Conservation (phyloP, 192 early-diverging fungal species). For the Rhizophagus sp. region DNA sequence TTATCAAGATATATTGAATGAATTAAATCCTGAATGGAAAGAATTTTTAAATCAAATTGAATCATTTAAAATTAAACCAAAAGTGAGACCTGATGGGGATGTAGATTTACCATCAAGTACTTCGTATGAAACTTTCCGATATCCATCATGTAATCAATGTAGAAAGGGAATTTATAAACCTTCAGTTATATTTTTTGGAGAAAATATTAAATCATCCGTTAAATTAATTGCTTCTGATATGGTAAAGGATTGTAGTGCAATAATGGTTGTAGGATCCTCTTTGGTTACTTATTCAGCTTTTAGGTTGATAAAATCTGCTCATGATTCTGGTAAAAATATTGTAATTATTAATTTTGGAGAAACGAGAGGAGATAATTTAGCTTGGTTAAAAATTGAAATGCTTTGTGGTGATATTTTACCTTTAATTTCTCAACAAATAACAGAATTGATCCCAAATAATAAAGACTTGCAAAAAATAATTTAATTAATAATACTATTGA, state of each 20-base stretch:
- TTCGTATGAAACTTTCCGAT: constrained; percentile 66
- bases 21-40: constrained; percentile 70
- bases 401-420: constrained; percentile 15
- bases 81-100: constrained; percentile 83
- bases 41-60: constrained; percentile 45
- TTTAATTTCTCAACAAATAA: not conserved
- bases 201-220: constrained; percentile 65
- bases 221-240: constrained; percentile 57
- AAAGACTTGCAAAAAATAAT: no score
- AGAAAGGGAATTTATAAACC: constrained; percentile 66
- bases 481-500: no score
- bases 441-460: not conserved
- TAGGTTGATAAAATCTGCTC: constrained; percentile 69
- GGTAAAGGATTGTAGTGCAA: constrained; percentile 57
- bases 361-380: constrained; percentile 71
- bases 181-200: constrained; percentile 89
- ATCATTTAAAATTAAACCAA: constrained; percentile 43
- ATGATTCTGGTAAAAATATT: constrained; percentile 60
- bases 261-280: constrained; percentile 81
- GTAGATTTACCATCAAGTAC: constrained; percentile 60
- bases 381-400: constrained; percentile 22
- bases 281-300: constrained; percentile 84
- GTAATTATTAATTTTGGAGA: constrained; percentile 73
- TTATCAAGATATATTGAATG: constrained; percentile 67
- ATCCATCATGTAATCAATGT: constrained; percentile 73